These are phyloP conservation scores for Starmera quercuum DNA, from an alignment of 805 yeast species.

Conservation along the genomic window DNA sequence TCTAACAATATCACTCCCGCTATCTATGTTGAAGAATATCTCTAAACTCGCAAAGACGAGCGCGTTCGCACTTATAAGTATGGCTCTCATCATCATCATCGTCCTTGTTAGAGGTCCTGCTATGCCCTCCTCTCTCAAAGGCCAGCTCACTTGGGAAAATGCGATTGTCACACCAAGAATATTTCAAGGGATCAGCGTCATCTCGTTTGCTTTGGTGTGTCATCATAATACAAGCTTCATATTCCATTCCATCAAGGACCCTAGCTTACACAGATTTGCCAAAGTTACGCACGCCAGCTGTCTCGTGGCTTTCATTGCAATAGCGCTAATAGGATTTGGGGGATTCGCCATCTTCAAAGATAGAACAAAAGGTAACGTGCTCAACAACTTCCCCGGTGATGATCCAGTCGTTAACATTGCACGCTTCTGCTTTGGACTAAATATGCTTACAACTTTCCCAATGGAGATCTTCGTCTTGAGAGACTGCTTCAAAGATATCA, in stretches of 20 bases:
- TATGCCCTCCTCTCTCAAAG: constrained; percentile 38
- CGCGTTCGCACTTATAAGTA: constrained; percentile 77
- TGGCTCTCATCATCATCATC: constrained; percentile 68
- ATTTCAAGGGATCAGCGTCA: constrained; percentile 89
- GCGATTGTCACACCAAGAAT: constrained; percentile 55
- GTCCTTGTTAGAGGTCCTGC: constrained; percentile 72
- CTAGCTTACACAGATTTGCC: constrained; percentile 70
- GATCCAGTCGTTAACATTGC: constrained; percentile 80
- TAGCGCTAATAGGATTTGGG: constrained; percentile 68
- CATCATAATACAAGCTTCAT: constrained; percentile 92
- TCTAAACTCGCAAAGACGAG: constrained; percentile 82
- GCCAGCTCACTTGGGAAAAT: constrained; percentile 33
- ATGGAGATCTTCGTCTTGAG: constrained; percentile 85
- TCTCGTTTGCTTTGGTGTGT: constrained; percentile 91
- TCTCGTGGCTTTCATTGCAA: constrained; percentile 69
- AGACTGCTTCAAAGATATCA: constrained; percentile 70
- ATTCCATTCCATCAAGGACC: constrained; percentile 71
- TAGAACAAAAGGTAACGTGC: constrained; percentile 76
- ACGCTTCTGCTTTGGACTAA: constrained; percentile 82
- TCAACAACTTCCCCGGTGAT: constrained; percentile 76
- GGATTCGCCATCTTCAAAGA: constrained; percentile 74
- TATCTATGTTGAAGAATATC: constrained; percentile 73
- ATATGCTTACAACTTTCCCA: constrained; percentile 90
- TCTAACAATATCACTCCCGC: constrained; percentile 68
- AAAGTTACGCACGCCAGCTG: constrained; percentile 80